Base-by-base conservation (phyloP, 1,139 yeast species). In the Yamadazyma atmosphaerica region DNA sequence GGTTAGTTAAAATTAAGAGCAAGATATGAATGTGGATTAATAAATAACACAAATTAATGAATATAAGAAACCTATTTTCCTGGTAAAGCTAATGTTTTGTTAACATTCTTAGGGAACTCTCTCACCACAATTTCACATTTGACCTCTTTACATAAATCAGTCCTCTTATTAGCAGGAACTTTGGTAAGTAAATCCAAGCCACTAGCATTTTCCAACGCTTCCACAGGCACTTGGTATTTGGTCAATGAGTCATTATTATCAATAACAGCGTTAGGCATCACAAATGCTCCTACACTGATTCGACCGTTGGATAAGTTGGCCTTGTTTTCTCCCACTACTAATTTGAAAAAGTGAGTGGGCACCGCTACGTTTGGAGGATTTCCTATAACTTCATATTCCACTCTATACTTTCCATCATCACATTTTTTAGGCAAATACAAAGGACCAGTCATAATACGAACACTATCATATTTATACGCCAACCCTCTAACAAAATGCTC, bases 281-380 rank as follows among this genome's bases (percentile, higher is more conserved):
- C 97, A 65, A 92, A 92, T 0, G 98, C 96, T 1, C 85, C 98
- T 9, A 88, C 87, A 9, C 95, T 79, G 14, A 87, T 65, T 10
- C 69, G 74, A 19, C 77, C 77, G 30, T 65, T 55, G 5, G 71
- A 65, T 9, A n/a, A 18, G 19, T 19, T 30, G 4, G 21, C 7
- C 32, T 63, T 58, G 11, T 68, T 68, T 59, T 92, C 98, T 7
- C 95, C 97, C 33, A 92, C 86, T 40, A 94, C 68, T 43, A 92
- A 68, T 63, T 92, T 94, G 75, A 83, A 92, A 56, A 94, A 92
- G 63, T 92, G 98, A 0, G 98, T 92, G 13, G 99, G 98, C 9
- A 92, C 99, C 0, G 98, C 98, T 40, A 92, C 76, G 52, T 80
- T 86, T 37, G 98, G 98, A 5, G 99, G 99, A 50, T 88, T 86